Evolutionary conservation across 345 rosid genomes (phyloP), one percentile per base, ranked within the genome.

Genomic region (Dimocarpus longan): DNA sequence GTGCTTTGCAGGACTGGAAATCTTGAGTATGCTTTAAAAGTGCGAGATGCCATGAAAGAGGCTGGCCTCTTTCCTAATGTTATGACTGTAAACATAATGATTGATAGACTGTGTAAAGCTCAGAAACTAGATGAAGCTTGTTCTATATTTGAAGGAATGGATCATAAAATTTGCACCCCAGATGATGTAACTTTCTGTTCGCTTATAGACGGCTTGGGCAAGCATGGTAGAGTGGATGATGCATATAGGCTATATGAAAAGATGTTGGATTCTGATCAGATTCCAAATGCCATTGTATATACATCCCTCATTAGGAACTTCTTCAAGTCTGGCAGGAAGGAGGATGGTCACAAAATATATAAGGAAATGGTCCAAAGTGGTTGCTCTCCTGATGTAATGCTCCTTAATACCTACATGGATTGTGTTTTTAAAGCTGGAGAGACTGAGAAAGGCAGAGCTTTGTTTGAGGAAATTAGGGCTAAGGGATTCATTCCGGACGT

Each of bases 281-380:
- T 68, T 46, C 93, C 98, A 24, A 86, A 83, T 87, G 89, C 87
- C 54, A 79, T 96, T 65, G 89, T 91, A 28, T 96, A 90, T 80
- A 94, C 98, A 28, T 92, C 94, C 79, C 97, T 94, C 32, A 92
- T 96, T 42, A 89, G 85, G 80, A 94, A 85, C 88, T 96, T 94
- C 85, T 96, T 96, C 85, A 93, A 79, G 78, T 79, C 78, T 24
- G 92, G 97, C 24, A 87, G 99, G 84, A 91, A 90, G 86, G 95
- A 88, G 74, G 99, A 96, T 88, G 98, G 98, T 18, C 97, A 96
- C 88, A 96, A 96, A 90, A 85, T 93, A 73, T 96, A 90, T 83
- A 93, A 91, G 76, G 99, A 96, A 86, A 90, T 96, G 98, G 78
- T 88, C 40, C 78, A 76, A 16, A 84, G 84, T 37, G 95, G 90